A percentile compares a stretch with the other conserved stretches of the same genome.
Conservation (phyloP, 2,329 filamentous ascomycete genomes). For the Chaetomiaceae sp. region DNA sequence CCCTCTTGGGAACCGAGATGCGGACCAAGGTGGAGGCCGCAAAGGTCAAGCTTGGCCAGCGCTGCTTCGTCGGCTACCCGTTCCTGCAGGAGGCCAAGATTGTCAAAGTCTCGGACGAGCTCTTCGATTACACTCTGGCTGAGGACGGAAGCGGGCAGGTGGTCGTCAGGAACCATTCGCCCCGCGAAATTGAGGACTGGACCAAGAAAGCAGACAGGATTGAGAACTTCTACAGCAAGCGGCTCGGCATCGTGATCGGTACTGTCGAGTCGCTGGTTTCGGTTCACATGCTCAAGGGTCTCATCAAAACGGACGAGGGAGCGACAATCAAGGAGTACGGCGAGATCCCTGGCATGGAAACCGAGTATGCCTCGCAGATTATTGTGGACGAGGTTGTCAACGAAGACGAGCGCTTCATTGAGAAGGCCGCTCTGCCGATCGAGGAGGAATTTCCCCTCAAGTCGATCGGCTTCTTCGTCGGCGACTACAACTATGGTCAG, state of each 20-base stretch:
- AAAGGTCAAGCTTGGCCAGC: slow-evolving; percentile 74
- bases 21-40: slow-evolving; percentile 68
- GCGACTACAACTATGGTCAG: slow-evolving; percentile 87
- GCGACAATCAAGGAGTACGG: slow-evolving; percentile 91
- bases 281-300: slow-evolving; percentile 88
- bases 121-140: slow-evolving; percentile 79
- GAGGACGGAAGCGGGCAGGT: slow-evolving; percentile 59
- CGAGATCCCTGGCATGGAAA: slow-evolving; percentile 77
- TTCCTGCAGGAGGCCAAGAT: slow-evolving; percentile 94
- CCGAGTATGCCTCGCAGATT: slow-evolving; percentile 85
- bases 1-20: slow-evolving; percentile 68
- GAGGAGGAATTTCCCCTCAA: slow-evolving; percentile 85
- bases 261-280: slow-evolving; percentile 84
- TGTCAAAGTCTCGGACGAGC: slow-evolving; percentile 81
- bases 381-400: slow-evolving; percentile 87
- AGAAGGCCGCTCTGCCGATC: slow-evolving; percentile 80
- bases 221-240: slow-evolving; percentile 84
- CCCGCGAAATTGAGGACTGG: slow-evolving; percentile 76
- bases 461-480: slow-evolving; percentile 85
- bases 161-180: slow-evolving; percentile 64
- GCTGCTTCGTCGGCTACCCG: slow-evolving; percentile 88
- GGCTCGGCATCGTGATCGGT: slow-evolving; percentile 82
- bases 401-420: slow-evolving; percentile 88
- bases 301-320: slow-evolving; percentile 85
- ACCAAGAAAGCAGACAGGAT: slow-evolving; percentile 78